Evolutionary conservation across 352 stramenopile genomes (phyloP), one percentile per base, ranked within the genome.

Genomic region (Phytophthora meadii): DNA sequence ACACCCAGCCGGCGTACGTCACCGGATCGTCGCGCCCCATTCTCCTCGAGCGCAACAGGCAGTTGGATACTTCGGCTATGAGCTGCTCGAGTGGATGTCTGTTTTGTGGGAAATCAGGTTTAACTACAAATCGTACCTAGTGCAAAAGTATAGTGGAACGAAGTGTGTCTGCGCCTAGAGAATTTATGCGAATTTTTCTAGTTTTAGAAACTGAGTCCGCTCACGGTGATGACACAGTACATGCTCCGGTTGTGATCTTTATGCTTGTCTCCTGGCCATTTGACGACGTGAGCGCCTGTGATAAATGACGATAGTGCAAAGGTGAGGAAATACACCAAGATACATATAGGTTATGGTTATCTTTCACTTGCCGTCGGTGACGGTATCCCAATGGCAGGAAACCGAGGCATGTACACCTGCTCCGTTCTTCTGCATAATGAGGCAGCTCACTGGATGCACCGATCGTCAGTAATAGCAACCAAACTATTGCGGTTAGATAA

Each of bases 391-490:
- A 57, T 95, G 94, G 30, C 89, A 97, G 11, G 88, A 97, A 46
- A 97, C 84, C 10, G 87, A 80, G 8, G 89, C 76, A 61, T 98
- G 92, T 10, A 98, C 76, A 15, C 93, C 93, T 2, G 93, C 92
- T 47, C 93, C 93, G 65, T 98, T 98, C 71, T 97, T 97, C 70
- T 98, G 93, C 84, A 98, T 97, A 69, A 98, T 95, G 7, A 95
- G 67, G 53, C 86, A 96, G 54, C 89, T 97, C 40, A 98, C 89
- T 84, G 64, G 32, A 61, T 5, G 24, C 30, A 45, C 22, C 6
- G 51, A 7, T 15, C 4, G 30, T 61, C 17, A 74, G 27, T 46
- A 34, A 52, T 47, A n/a, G 40, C 4, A 49, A 15, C n/a, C 40
- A 36, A 50, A 30, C 12, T 14, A 9, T 34, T 22, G 22, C 10